Conservation (phyloP, 1,139 yeast genomes). For the Diutina pseudorugosa region DNA sequence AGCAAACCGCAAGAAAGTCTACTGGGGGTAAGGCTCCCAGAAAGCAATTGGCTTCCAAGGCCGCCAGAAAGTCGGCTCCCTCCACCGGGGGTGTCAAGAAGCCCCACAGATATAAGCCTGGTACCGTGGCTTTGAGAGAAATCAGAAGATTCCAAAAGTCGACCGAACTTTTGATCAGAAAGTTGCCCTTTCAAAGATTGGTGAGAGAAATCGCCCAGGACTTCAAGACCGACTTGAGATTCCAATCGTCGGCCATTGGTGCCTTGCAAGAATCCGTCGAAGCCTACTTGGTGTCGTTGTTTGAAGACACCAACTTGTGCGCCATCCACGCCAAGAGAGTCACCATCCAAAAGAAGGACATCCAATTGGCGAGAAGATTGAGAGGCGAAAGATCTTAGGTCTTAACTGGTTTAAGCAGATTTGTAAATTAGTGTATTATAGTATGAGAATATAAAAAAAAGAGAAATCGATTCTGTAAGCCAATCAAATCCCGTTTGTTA, state of each 20-base stretch:
- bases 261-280: conserved; percentile 98
- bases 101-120: conserved; percentile 99
- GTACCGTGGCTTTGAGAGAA: conserved; percentile 99
- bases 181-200: conserved; percentile 97
- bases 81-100: conserved; percentile 98
- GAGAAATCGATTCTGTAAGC: neutral
- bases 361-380: conserved; percentile 97
- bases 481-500: too few species aligned
- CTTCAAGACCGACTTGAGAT: conserved; percentile 95
- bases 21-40: conserved; percentile 99
- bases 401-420: conserved; percentile 2
- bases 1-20: conserved; percentile 97
- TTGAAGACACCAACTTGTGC: conserved; percentile 96
- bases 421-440: conserved; percentile 3
- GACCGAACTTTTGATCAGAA: conserved; percentile 92
- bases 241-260: conserved; percentile 98
- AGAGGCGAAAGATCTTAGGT: conserved; percentile 73
- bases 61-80: conserved; percentile 98
- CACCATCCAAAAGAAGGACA: conserved; percentile 98
- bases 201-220: conserved; percentile 98
- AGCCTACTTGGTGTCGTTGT: conserved; percentile 84
- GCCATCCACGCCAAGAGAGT: conserved; percentile 99
- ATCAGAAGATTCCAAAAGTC: conserved; percentile 98
- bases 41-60: conserved; percentile 98
- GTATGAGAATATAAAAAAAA: neutral